phyloP scores from a whole-genome alignment of 1,284 basidiomycete species.

The Ganoderma sp. region DNA sequence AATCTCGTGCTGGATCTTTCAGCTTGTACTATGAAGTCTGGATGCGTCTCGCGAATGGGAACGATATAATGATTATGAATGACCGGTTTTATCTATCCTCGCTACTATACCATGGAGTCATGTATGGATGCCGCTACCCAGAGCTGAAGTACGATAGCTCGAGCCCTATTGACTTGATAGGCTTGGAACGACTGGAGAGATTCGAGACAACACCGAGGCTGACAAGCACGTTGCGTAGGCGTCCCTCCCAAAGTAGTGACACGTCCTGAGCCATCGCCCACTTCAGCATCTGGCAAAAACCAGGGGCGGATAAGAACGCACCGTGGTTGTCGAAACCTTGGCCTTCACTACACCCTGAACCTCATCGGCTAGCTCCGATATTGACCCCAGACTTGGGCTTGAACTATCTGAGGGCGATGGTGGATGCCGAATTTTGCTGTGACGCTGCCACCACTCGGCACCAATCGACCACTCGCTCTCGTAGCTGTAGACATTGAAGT shows the following conservation, averaged over 20 bases:
- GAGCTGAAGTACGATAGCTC: constrained; percentile 93
- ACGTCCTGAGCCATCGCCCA: constrained; percentile 64
- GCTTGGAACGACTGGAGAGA: constrained; percentile 80
- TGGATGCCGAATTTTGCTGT: constrained; percentile 39
- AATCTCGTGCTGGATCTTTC: constrained; percentile 30
- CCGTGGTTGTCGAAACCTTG: constrained; percentile 86
- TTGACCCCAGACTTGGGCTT: constrained; percentile 22
- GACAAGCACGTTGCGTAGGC: constrained; percentile 88
- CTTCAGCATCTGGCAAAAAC: neutral
- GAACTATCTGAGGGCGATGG: constrained; percentile 17
- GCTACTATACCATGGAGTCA: neutral
- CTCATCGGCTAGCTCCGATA: constrained; percentile 45
- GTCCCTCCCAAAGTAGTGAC: constrained; percentile 92
- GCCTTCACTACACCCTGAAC: constrained; percentile 89
- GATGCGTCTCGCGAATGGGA: constrained; percentile 27
- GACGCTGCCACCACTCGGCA: constrained; percentile 91
- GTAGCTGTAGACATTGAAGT: constrained; percentile 97
- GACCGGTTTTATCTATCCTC: neutral
- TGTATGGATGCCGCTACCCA: constrained; percentile 45
- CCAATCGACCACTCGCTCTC: constrained; percentile 95
- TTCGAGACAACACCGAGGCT: constrained; percentile 90
- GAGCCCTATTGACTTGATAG: constrained; percentile 86
- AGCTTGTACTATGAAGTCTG: constrained; percentile 30
- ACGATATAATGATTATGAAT: constrained; percentile 21
- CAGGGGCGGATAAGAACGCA: constrained; percentile 45